These are phyloP conservation scores for Taxawa tesnikishii DNA, from an alignment of 2,329 filamentous ascomycete genomes.

Conservation along the genomic window DNA sequence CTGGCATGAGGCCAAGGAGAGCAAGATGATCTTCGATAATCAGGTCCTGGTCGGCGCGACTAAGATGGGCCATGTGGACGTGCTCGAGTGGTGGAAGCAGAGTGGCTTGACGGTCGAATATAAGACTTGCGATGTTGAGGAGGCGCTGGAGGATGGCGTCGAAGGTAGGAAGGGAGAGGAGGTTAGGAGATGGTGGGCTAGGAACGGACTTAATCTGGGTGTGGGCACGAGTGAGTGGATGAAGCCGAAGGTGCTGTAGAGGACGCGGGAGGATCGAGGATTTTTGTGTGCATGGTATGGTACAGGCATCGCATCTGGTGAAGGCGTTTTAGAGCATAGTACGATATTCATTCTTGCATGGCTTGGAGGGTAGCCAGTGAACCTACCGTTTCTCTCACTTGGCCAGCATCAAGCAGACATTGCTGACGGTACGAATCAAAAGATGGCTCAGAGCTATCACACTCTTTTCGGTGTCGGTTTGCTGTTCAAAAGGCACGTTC, in stretches of 20 bases:
- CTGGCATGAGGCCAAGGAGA: conserved; percentile 65
- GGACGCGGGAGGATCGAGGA: neutral
- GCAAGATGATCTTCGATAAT: conserved; percentile 69
- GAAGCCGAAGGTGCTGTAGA: conserved; percentile 52
- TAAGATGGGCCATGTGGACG: conserved; percentile 69
- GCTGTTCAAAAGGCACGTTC: too few species aligned
- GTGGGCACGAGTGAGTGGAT: conserved; percentile 83
- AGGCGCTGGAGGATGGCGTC: conserved; percentile 80
- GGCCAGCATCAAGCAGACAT: too few species aligned
- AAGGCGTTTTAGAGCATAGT: neutral
- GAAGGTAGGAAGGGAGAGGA: conserved; percentile 53
- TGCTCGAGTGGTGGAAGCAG: conserved; percentile 86
- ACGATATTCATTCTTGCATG: neutral
- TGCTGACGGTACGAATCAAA: too few species aligned
- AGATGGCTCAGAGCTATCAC: too few species aligned
- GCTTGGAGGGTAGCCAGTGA: too few species aligned
- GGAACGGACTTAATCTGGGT: conserved; percentile 69
- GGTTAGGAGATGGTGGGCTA: conserved; percentile 78
- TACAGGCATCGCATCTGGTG: too few species aligned
- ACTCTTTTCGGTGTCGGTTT: too few species aligned
- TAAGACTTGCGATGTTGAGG: conserved; percentile 90
- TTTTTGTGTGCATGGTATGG: neutral
- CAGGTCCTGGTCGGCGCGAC: conserved; percentile 79
- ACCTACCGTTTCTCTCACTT: too few species aligned
- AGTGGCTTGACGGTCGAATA: conserved; percentile 74